These are phyloP conservation scores for Jacaranda mimosifolia DNA, from an alignment of 257 asterid species.

Conservation along the genomic window DNA sequence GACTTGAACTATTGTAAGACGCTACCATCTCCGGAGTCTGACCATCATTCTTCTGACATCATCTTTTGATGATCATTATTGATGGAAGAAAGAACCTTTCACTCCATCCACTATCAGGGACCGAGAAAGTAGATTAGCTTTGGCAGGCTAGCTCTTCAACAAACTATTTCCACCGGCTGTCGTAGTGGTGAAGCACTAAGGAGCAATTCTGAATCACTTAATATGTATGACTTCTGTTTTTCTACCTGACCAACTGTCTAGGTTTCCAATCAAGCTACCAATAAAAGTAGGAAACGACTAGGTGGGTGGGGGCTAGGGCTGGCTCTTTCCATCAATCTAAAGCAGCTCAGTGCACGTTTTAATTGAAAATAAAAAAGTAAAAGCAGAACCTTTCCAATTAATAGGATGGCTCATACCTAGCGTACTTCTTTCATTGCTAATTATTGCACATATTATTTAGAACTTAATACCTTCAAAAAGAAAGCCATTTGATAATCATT, in stretches of 20 bases:
- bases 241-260: not conserved
- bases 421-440: not conserved
- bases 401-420: not conserved
- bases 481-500: not conserved
- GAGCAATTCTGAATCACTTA: not conserved
- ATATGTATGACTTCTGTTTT: not conserved
- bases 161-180: not conserved
- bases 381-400: too few relatives aligned
- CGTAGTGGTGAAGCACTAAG: not conserved
- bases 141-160: not conserved
- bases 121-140: not conserved
- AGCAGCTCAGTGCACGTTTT: too few relatives aligned
- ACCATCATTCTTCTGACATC: not conserved
- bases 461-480: not conserved
- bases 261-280: not conserved
- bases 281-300: not conserved
- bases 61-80: not conserved
- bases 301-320: too few relatives aligned
- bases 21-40: not conserved
- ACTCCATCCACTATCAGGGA: not conserved
- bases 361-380: too few relatives aligned
- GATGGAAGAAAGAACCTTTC: not conserved
- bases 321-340: too few relatives aligned
- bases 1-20: not conserved
- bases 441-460: not conserved